Evolutionary conservation across 1,284 basidiomycete genomes (phyloP), one percentile per base, ranked within the genome.

Genomic region (Tetrapyrgos nigripes): DNA sequence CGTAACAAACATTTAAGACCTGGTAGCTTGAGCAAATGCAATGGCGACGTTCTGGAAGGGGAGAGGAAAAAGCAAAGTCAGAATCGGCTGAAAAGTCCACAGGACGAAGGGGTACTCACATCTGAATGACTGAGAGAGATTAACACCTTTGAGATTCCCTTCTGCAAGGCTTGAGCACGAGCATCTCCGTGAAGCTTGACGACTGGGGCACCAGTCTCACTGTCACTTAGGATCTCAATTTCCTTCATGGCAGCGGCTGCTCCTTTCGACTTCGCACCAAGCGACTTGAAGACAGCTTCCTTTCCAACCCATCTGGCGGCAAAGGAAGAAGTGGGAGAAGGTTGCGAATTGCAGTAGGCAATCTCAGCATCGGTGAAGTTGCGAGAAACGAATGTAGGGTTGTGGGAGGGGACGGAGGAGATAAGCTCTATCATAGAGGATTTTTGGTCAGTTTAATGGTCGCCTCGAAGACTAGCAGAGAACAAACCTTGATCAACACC

Each of bases 211-310:
- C 90, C 90, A 26, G 79, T 78, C 54, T 80, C 80, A 60, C 72
- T 75, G 68, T 87, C 85, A 44, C 92, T 88, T 61, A 97, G 79
- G 66, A 99, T 97, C 77, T 98, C 97, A 65, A 99, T 98, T 64
- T 98, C 96, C 77, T 93, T 94, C 91, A 99, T 91, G 26, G 92
- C 82, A 17, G 97, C 95, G 14, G 87, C 93, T 5, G 96, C 94
- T 44, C 97, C 97, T 76, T 96, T 93, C 4, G 93, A 96, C 21
- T 88, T 80, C 43, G 96, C 91, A 31, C 93, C 92, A 14, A 99
- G 85, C n/a, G 95, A 93, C 80, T 99, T 99, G 89, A 99, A 98
- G 53, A 96, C 92, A 11, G 96, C 97, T 76, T 99, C 97, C 76
- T 98, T 99, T 50, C 95, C 96, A 49, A 89, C 93, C 96, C 97